These are phyloP conservation scores for Aspergillus bertholletiae DNA, from an alignment of 495 filamentous ascomycete genomes.

Conservation along the genomic window DNA sequence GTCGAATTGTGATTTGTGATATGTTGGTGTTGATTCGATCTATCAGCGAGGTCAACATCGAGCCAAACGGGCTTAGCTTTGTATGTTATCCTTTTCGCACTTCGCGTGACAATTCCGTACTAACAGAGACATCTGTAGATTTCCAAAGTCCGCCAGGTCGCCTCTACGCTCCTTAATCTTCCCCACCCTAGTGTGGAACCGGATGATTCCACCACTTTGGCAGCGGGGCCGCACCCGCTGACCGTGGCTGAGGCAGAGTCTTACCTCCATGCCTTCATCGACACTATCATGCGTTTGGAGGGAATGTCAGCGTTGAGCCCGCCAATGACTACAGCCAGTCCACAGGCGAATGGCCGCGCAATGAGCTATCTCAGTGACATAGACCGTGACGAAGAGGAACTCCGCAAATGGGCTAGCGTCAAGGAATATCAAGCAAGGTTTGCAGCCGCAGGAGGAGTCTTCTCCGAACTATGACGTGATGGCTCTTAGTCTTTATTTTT, in stretches of 20 bases:
- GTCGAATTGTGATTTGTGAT: slow-evolving; percentile 71
- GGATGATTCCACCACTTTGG: slow-evolving; percentile 9
- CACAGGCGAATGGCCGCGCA: slow-evolving; percentile 26
- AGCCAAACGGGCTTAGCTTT: slow-evolving; percentile 74
- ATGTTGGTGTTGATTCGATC: slow-evolving; percentile 64
- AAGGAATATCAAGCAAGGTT: slow-evolving; percentile 70
- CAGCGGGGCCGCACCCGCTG: slow-evolving; percentile 28
- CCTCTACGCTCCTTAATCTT: slow-evolving; percentile 66
- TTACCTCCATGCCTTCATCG: slow-evolving; percentile 63
- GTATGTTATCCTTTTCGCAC: slow-evolving; percentile 35
- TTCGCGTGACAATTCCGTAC: neutral
- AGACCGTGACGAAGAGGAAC: slow-evolving; percentile 68
- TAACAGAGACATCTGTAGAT: slow-evolving; percentile 34
- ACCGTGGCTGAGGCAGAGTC: slow-evolving; percentile 52
- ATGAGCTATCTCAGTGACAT: slow-evolving; percentile 44
- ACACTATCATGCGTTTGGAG: slow-evolving; percentile 69
- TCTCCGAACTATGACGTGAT: slow-evolving; percentile 32
- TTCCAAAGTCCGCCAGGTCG: slow-evolving; percentile 70
- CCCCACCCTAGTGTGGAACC: slow-evolving; percentile 48
- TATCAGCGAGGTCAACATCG: slow-evolving; percentile 76
- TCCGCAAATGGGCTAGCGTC: slow-evolving; percentile 70
- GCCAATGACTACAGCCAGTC: slow-evolving; percentile 13
- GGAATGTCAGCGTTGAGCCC: slow-evolving; percentile 19
- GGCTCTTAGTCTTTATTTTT: neutral
- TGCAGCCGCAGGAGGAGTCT: slow-evolving; percentile 56